phyloP scores from a whole-genome alignment of 108 stramenopile genomes.

The Nannochloropsis gaditana region DNA sequence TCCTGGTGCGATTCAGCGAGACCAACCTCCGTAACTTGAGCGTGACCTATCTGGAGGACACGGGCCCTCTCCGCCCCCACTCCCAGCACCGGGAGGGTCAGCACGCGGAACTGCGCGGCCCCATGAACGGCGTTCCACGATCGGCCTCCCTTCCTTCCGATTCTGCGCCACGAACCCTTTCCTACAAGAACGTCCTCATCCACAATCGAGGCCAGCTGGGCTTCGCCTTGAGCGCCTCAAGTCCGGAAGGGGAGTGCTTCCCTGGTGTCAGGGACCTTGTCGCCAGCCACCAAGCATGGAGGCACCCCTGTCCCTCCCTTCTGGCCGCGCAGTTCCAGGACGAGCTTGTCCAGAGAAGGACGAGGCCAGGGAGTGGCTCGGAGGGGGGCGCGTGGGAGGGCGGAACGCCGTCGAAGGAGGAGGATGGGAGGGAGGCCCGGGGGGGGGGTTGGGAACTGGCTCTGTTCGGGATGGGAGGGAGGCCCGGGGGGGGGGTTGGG shows the following conservation, averaged over 20 bases:
- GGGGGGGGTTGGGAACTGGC: not conserved
- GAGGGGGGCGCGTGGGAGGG: not conserved
- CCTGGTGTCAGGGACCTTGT: not conserved
- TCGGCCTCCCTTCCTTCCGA: no score
- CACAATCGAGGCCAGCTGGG: not conserved
- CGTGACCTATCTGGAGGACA: not conserved
- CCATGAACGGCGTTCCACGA: not conserved
- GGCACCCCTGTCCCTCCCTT: not conserved
- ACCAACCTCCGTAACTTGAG: slow-evolving; percentile 4
- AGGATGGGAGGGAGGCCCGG: not conserved
- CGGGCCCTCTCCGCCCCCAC: not conserved
- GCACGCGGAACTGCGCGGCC: not conserved
- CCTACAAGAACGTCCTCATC: not conserved
- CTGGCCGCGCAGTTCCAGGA: not conserved
- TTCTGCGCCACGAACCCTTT: no score
- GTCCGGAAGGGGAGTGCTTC: not conserved
- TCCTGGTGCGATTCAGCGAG: not conserved
- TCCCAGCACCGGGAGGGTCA: not conserved
- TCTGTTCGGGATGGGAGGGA: not conserved
- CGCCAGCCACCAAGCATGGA: not conserved
- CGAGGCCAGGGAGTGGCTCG: not conserved
- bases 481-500: not conserved
- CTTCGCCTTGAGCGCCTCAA: not conserved
- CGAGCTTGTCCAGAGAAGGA: not conserved
- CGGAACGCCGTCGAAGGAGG: not conserved